Conservation (phyloP, 495 filamentous ascomycete genomes). For the Corynascus novoguineensis region DNA sequence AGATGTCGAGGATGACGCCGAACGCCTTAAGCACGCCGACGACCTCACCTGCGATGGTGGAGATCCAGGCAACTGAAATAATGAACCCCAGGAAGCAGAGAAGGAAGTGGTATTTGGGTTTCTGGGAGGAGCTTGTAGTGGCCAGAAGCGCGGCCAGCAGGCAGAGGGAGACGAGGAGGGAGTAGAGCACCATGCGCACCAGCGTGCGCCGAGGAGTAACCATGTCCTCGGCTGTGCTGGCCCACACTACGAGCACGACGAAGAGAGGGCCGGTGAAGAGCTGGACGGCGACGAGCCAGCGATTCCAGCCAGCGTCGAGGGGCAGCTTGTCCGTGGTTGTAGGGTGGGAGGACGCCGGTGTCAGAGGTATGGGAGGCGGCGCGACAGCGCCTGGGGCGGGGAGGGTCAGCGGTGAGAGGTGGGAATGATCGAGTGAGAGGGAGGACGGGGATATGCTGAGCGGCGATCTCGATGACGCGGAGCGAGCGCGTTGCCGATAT, state of each 20-base stretch:
- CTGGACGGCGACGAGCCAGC: slow-evolving; percentile 82
- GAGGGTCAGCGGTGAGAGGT: background rate
- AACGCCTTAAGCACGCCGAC: slow-evolving; percentile 92
- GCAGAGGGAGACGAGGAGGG: slow-evolving; percentile 63
- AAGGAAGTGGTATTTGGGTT: slow-evolving; percentile 62
- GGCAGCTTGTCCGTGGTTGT: slow-evolving; percentile 21
- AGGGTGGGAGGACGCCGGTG: slow-evolving; percentile 16
- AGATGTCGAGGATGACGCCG: slow-evolving; percentile 87
- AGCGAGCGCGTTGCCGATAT: slow-evolving; percentile 43
- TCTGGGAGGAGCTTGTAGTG: slow-evolving; percentile 53
- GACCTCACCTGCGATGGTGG: slow-evolving; percentile 91
- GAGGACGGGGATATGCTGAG: slow-evolving; percentile 15
- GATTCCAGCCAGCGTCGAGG: slow-evolving; percentile 63
- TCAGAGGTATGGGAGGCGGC: background rate
- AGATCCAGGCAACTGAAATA: slow-evolving; percentile 92
- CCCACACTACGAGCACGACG: slow-evolving; percentile 70
- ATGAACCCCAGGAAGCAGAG: slow-evolving; percentile 88
- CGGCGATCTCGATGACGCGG: slow-evolving; percentile 19
- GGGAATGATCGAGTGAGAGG: background rate
- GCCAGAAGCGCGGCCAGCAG: slow-evolving; percentile 57
- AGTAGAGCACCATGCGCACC: slow-evolving; percentile 58
- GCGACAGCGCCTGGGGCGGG: background rate
- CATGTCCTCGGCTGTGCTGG: slow-evolving; percentile 53
- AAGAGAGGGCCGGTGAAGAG: slow-evolving; percentile 86
- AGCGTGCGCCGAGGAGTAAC: slow-evolving; percentile 39